phyloP scores from a whole-genome alignment of 1,139 yeast species.

The Yamadazyma spencermartinsiae region DNA sequence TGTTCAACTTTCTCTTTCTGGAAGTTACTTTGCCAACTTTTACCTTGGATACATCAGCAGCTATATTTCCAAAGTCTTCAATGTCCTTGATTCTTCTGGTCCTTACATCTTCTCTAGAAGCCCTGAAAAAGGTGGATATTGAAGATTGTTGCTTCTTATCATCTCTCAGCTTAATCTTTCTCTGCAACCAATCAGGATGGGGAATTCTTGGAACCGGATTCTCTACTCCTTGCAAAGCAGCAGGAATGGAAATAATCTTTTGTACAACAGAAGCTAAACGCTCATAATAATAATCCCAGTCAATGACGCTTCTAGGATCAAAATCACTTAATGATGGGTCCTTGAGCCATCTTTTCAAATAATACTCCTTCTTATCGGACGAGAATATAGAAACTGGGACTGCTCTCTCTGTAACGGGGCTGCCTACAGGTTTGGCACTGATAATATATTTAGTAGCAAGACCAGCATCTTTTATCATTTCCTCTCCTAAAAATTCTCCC shows the following conservation, averaged over 20 bases:
- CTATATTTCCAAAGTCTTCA: slow-evolving; percentile 65
- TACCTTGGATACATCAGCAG: slow-evolving; percentile 24
- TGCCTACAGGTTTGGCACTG: slow-evolving; percentile 76
- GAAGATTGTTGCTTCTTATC: slow-evolving; percentile 75
- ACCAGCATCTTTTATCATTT: slow-evolving; percentile 96
- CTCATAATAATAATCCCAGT: slow-evolving; percentile 92
- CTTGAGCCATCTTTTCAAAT: slow-evolving; percentile 81
- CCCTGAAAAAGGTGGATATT: slow-evolving; percentile 56
- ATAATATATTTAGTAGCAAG: slow-evolving; percentile 94
- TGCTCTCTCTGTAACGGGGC: slow-evolving; percentile 96
- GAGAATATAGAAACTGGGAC: slow-evolving; percentile 95
- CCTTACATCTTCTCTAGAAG: slow-evolving; percentile 32
- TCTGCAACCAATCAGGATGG: slow-evolving; percentile 92
- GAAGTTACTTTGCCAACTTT: slow-evolving; percentile 54
- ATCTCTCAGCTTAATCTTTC: slow-evolving; percentile 55
- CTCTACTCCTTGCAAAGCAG: slow-evolving; percentile 84
- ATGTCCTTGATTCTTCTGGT: slow-evolving; percentile 56
- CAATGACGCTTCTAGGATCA: slow-evolving; percentile 86
- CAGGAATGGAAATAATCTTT: slow-evolving; percentile 95
- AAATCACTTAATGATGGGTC: slow-evolving; percentile 78
- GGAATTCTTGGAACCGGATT: slow-evolving; percentile 95
- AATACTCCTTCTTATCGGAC: slow-evolving; percentile 66
- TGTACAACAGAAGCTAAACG: slow-evolving; percentile 91
- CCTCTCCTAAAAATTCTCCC: slow-evolving; percentile 96
- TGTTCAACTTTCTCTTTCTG: slow-evolving; percentile 31